Conservation (phyloP, 2,329 filamentous ascomycete species). For the Epicoccum nigrum region DNA sequence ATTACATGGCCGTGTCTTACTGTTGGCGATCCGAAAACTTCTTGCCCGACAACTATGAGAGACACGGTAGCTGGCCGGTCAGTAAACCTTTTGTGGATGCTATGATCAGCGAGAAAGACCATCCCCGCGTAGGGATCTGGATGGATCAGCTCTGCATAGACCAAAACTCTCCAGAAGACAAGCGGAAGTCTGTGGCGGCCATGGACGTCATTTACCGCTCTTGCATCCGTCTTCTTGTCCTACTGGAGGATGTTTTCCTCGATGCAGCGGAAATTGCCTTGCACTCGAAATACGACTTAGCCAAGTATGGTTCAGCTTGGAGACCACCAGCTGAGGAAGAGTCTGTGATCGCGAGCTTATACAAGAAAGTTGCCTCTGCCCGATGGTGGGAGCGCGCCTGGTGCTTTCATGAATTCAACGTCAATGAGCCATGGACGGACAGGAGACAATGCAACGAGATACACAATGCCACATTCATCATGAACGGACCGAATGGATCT, state of each 20-base stretch:
- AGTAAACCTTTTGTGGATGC: conserved; percentile 25
- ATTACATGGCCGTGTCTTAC: conserved; percentile 27
- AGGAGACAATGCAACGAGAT: conserved; percentile 12
- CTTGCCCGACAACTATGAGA: conserved; percentile 8
- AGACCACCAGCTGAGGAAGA: not conserved
- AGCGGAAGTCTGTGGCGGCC: conserved; percentile 20
- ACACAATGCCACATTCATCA: conserved; percentile 23
- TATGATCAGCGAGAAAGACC: conserved; percentile 21
- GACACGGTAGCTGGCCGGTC: conserved; percentile 22
- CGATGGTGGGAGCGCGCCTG: conserved; percentile 26
- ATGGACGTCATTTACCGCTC: conserved; percentile 29
- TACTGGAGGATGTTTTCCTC: conserved; percentile 24
- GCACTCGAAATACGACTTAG: conserved; percentile 2
- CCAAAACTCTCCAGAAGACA: conserved; percentile 12
- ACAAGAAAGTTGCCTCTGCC: conserved; percentile 13
- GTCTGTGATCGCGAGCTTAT: conserved; percentile 7
- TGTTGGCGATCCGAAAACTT: conserved; percentile 24
- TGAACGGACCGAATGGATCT: conserved; percentile 16
- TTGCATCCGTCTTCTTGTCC: conserved; percentile 17
- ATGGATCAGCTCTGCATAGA: conserved; percentile 29
- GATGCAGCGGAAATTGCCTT: conserved; percentile 9
- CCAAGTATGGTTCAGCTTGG: conserved; percentile 1
- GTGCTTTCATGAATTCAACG: conserved; percentile 26
- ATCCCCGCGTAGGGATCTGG: conserved; percentile 25
- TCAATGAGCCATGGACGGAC: conserved; percentile 23